phyloP scores from a whole-genome alignment of 2,329 filamentous ascomycete species.

The Plectosphaerella plurivora region DNA sequence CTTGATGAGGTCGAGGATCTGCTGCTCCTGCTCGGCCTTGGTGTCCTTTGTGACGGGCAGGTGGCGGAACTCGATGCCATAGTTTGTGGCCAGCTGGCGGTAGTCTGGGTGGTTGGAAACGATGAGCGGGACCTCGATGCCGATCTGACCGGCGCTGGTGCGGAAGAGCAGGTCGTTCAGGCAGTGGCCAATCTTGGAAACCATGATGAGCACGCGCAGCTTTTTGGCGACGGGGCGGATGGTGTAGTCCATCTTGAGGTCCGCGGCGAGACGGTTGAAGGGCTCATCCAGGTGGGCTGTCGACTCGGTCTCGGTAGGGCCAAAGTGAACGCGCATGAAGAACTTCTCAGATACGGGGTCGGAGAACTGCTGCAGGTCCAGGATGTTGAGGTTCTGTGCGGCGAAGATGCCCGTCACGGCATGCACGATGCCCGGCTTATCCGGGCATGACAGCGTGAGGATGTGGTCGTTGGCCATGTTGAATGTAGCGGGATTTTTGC shows the following conservation, averaged over 20 bases:
- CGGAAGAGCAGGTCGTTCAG: slow-evolving; percentile 81
- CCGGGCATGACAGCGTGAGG: slow-evolving; percentile 78
- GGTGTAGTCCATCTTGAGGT: slow-evolving; percentile 67
- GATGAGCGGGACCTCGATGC: slow-evolving; percentile 71
- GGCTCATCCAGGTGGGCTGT: slow-evolving; percentile 48
- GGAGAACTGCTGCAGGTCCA: slow-evolving; percentile 81
- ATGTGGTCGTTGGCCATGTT: slow-evolving; percentile 56
- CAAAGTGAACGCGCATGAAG: slow-evolving; percentile 87
- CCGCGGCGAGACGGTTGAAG: slow-evolving; percentile 56
- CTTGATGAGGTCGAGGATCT: slow-evolving; percentile 66
- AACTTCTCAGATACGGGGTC: slow-evolving; percentile 71
- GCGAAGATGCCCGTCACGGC: slow-evolving; percentile 77
- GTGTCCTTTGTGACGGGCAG: slow-evolving; percentile 76
- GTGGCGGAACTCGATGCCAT: slow-evolving; percentile 76
- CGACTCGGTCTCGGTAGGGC: slow-evolving; percentile 46
- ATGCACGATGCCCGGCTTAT: slow-evolving; percentile 81
- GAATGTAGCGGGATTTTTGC: background rate
- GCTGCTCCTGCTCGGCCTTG: slow-evolving; percentile 67
- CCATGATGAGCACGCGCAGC: slow-evolving; percentile 79
- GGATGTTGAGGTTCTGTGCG: slow-evolving; percentile 69
- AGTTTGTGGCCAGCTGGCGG: slow-evolving; percentile 61
- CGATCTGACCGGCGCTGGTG: slow-evolving; percentile 67
- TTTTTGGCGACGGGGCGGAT: slow-evolving; percentile 65
- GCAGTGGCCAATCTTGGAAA: slow-evolving; percentile 84
- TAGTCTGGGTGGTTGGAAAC: slow-evolving; percentile 81